phyloP scores from a whole-genome alignment of 495 filamentous ascomycete genomes.

The Durotheca rogersii region DNA sequence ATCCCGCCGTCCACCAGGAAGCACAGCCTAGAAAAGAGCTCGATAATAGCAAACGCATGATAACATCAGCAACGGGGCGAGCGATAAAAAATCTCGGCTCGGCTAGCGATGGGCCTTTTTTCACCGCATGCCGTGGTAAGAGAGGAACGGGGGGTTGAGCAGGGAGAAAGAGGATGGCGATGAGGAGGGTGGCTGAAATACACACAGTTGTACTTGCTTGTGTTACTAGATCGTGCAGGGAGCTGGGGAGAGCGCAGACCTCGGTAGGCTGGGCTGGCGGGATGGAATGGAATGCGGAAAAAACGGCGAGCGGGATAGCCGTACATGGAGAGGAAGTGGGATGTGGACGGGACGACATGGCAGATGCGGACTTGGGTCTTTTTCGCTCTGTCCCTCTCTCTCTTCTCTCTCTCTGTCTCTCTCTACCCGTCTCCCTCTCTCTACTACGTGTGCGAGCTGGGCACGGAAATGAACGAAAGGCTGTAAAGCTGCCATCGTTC shows the following conservation, averaged over 20 bases:
- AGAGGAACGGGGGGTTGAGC: not conserved
- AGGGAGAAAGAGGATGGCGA: slow-evolving; percentile 8
- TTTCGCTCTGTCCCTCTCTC: not conserved
- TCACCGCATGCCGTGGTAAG: slow-evolving; percentile 11
- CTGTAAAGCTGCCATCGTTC: slow-evolving; percentile 21
- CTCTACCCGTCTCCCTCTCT: not conserved
- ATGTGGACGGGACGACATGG: slow-evolving; percentile 8
- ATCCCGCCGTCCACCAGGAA: not conserved
- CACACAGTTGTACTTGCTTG: slow-evolving; percentile 22
- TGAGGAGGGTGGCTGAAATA: slow-evolving; percentile 25
- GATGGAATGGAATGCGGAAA: not conserved
- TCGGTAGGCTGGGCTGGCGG: slow-evolving; percentile 17
- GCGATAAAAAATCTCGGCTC: slow-evolving; percentile 14
- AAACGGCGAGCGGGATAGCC: not conserved
- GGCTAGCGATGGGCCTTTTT: slow-evolving; percentile 22
- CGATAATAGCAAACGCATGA: not conserved
- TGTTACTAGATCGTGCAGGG: slow-evolving; percentile 20
- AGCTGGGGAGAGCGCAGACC: slow-evolving; percentile 12
- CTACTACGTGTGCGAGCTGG: not conserved
- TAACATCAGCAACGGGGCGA: not conserved
- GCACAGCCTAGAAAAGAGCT: not conserved
- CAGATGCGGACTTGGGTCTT: not conserved
- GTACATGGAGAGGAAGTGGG: slow-evolving; percentile 6
- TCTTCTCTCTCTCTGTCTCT: not conserved
- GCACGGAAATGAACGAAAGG: slow-evolving; percentile 18